Conservation (phyloP, 345 rosid genomes). For the Hibiscus trionum region DNA sequence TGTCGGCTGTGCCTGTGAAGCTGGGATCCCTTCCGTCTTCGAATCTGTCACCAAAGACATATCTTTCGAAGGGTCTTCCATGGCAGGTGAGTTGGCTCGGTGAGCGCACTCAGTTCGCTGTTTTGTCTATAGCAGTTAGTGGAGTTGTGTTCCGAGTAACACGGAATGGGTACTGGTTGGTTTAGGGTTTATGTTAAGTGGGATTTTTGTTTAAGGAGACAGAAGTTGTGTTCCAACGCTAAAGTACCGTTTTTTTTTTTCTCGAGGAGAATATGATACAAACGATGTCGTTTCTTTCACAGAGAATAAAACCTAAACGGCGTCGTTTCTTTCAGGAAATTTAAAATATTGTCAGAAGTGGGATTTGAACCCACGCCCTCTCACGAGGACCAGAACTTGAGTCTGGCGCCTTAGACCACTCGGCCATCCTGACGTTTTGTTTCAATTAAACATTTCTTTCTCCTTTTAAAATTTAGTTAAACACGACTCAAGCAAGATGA, state of each 20-base stretch:
- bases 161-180: background rate
- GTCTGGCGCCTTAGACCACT: constrained; percentile 87
- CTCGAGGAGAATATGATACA: background rate
- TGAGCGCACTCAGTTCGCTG: constrained; percentile 1
- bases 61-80: constrained; percentile 22
- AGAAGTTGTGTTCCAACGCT: too few relatives aligned
- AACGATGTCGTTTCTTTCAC: background rate
- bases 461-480: too few relatives aligned
- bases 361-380: constrained; percentile 48
- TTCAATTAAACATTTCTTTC: too few relatives aligned
- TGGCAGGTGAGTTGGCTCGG: constrained; percentile 4
- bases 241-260: background rate
- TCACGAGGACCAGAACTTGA: constrained; percentile 61
- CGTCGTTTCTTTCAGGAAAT: background rate
- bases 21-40: background rate
- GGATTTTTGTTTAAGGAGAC: background rate
- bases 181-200: background rate
- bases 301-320: background rate
- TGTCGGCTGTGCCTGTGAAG: constrained; percentile 13
- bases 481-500: too few relatives aligned
- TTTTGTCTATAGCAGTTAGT: background rate
- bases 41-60: background rate
- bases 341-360: constrained; percentile 12
- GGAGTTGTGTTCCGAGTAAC: background rate
- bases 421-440: constrained; percentile 32